Percentiles rank a stretch among this genome's conserved stretches.
These are phyloP conservation scores for Ascobolus immersus DNA, from an alignment of 495 filamentous ascomycete genomes.

Conservation along the genomic window DNA sequence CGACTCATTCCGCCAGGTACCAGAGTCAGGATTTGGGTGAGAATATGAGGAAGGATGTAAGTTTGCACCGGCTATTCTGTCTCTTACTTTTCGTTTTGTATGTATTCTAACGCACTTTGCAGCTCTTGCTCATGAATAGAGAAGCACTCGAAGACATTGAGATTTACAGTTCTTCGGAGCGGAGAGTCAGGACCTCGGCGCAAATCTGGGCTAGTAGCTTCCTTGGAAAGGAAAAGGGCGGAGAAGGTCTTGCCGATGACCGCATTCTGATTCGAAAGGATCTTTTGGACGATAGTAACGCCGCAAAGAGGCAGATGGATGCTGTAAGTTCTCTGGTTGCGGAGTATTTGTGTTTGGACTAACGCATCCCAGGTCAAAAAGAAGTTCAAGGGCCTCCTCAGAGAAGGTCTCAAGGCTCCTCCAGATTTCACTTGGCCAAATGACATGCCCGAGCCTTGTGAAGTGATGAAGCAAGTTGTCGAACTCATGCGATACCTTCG, in stretches of 20 bases:
- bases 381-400: constrained; percentile 73
- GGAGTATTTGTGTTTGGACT: constrained; percentile 1
- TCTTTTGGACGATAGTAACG: constrained; percentile 87
- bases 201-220: constrained; percentile 92
- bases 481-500: constrained; percentile 96
- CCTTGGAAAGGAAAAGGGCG: constrained; percentile 65
- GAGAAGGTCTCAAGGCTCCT: constrained; percentile 67
- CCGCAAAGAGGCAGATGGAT: constrained; percentile 99
- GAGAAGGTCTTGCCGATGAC: constrained; percentile 52
- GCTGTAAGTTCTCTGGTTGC: constrained; percentile 21
- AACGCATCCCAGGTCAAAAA: constrained; percentile 45
- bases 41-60: constrained; percentile 80
- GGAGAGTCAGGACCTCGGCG: constrained; percentile 65
- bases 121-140: constrained; percentile 78
- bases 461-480: constrained; percentile 74
- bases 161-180: constrained; percentile 83
- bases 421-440: constrained; percentile 95
- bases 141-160: constrained; percentile 72
- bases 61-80: no score
- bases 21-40: constrained; percentile 82
- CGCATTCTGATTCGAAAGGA: constrained; percentile 79
- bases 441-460: constrained; percentile 65
- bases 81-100: no score
- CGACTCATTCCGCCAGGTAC: constrained; percentile 88
- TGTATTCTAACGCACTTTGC: no score